Conservation (phyloP, 208 protist genomes). For the Crithidia bombi region DNA sequence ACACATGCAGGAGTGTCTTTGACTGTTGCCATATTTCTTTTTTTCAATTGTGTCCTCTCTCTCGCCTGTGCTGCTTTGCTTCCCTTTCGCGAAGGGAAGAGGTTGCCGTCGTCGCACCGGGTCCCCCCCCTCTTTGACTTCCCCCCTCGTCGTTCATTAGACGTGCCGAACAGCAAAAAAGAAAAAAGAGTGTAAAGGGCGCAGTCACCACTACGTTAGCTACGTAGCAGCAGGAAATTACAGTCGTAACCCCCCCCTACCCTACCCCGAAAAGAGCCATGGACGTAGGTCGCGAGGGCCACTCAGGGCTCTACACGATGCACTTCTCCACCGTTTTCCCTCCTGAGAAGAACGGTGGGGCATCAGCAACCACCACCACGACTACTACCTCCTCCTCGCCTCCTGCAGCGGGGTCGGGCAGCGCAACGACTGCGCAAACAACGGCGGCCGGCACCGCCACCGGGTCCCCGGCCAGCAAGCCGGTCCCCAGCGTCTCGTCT, state of each 20-base stretch:
- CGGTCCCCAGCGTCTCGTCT: constrained; percentile 21
- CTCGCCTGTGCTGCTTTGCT: background rate
- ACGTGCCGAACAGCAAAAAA: too few species aligned
- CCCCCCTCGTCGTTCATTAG: too few species aligned
- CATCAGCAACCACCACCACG: constrained; percentile 1
- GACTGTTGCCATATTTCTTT: background rate
- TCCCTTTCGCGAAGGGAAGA: background rate
- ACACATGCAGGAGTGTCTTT: background rate
- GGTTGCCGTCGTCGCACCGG: background rate
- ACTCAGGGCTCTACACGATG: constrained; percentile 83
- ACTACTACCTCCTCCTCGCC: constrained; percentile 29
- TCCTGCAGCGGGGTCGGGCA: constrained; percentile 1
- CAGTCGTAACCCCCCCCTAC: too few species aligned
- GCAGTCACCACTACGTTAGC: too few species aligned
- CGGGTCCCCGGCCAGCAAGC: constrained; percentile 9
- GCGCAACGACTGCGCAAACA: too few species aligned
- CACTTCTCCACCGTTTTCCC: constrained; percentile 80
- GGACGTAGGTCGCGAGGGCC: constrained; percentile 61
- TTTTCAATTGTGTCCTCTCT: background rate
- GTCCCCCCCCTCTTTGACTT: background rate
- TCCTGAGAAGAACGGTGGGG: constrained; percentile 34
- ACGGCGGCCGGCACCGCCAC: too few species aligned
- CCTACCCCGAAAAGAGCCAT: constrained; percentile 43
- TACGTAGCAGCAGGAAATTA: too few species aligned
- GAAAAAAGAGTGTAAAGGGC: too few species aligned